phyloP scores from a whole-genome alignment of 768 basidiomycete species.

The Phanerodontia chrysosporium region DNA sequence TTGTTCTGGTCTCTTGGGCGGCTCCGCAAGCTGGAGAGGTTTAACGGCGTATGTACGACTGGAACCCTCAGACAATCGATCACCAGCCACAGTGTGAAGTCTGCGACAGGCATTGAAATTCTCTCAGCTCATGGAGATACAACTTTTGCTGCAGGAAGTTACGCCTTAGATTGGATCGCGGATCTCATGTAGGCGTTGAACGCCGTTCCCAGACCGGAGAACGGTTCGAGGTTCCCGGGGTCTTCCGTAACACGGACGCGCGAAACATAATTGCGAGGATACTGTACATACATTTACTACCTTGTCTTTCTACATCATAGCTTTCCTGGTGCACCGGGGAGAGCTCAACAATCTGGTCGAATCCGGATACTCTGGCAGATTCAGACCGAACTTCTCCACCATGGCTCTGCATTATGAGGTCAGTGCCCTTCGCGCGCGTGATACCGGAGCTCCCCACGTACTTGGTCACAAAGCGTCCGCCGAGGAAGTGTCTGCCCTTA shows the following conservation, averaged over 20 bases:
- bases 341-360: conserved; percentile 83
- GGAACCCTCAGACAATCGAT: too few species aligned
- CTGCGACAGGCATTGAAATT: too few species aligned
- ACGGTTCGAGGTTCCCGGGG: neutral
- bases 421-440: neutral
- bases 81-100: too few species aligned
- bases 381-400: conserved; percentile 70
- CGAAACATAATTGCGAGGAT: too few species aligned
- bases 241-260: neutral
- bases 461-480: conserved; percentile 91
- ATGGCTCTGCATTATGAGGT: conserved; percentile 45
- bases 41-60: too few species aligned
- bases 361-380: conserved; percentile 81
- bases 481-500: conserved; percentile 84
- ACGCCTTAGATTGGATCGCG: too few species aligned
- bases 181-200: neutral
- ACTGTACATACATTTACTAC: too few species aligned
- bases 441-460: conserved; percentile 33
- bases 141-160: too few species aligned
- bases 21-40: too few species aligned
- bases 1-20: too few species aligned
- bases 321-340: neutral
- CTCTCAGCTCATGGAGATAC: too few species aligned
- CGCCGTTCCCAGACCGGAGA: neutral
- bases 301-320: too few species aligned